phyloP scores from a whole-genome alignment of 129 eudicot genomes.

The Rutidosis leptorrhynchoides region DNA sequence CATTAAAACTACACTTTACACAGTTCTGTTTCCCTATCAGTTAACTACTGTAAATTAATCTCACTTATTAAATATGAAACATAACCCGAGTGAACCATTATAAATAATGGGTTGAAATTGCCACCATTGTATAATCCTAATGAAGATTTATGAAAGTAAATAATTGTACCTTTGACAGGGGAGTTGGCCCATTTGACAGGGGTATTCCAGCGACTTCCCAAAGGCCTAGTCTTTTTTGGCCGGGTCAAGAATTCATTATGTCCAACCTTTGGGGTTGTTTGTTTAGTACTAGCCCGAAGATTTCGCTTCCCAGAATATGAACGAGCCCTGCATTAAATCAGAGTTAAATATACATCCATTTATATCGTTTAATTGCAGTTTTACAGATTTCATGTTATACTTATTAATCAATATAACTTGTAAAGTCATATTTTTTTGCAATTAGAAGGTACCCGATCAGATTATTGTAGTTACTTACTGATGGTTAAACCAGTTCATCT shows the following conservation, averaged over 20 bases:
- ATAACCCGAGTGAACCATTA: background rate
- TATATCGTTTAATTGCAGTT: background rate
- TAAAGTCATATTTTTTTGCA: background rate
- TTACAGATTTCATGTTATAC: background rate
- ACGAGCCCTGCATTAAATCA: slow-evolving; percentile 32
- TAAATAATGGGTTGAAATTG: background rate
- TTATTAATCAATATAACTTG: background rate
- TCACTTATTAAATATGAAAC: background rate
- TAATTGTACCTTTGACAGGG: slow-evolving; percentile 48
- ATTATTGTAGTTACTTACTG: slow-evolving; percentile 41
- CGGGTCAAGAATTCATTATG: slow-evolving; percentile 67
- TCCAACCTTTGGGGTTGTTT: slow-evolving; percentile 31
- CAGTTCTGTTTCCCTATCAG: background rate
- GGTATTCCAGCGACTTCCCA: slow-evolving; percentile 33
- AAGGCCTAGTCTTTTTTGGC: slow-evolving; percentile 35
- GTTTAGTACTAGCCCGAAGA: slow-evolving; percentile 33
- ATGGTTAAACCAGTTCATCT: slow-evolving; percentile 34
- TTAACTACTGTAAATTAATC: background rate
- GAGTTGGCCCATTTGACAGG: slow-evolving; percentile 42
- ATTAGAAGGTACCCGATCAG: slow-evolving; percentile 3
- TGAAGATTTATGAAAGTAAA: background rate
- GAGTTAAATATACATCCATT: background rate
- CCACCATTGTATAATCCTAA: background rate
- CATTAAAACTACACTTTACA: background rate
- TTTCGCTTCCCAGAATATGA: slow-evolving; percentile 29